A percentile compares a stretch with the other conserved stretches of the same genome.
These are phyloP conservation scores for Arxiozyma bovina DNA, from an alignment of 1,139 yeast genomes.

Conservation along the genomic window DNA sequence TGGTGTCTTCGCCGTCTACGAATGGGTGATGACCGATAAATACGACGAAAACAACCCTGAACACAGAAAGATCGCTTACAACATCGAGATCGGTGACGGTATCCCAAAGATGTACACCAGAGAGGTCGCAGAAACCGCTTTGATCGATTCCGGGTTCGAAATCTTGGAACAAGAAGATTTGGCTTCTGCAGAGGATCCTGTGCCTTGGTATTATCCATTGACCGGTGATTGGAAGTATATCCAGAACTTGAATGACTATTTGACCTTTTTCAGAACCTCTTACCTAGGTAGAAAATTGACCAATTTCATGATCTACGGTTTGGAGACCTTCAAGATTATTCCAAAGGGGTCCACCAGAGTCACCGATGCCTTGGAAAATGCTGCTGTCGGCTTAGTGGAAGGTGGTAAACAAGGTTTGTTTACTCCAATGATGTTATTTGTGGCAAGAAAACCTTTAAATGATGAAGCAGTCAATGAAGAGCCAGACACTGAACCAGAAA, in stretches of 20 bases:
- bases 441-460: conserved; percentile 63
- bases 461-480: not conserved
- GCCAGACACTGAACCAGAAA: not conserved
- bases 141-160: conserved; percentile 81
- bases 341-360: conserved; percentile 92
- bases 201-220: conserved; percentile 98
- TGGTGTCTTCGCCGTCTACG: conserved; percentile 95
- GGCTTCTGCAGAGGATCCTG: conserved; percentile 71
- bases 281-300: conserved; percentile 78
- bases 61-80: conserved; percentile 93
- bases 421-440: conserved; percentile 93
- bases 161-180: conserved; percentile 67
- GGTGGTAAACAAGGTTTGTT: conserved; percentile 86
- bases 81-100: conserved; percentile 97
- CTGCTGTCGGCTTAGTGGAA: conserved; percentile 88
- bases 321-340: conserved; percentile 81
- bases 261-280: conserved; percentile 86
- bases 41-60: conserved; percentile 82
- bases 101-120: conserved; percentile 92
- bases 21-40: conserved; percentile 96
- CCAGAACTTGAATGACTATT: conserved; percentile 68
- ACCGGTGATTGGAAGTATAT: conserved; percentile 88
- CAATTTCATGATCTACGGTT: conserved; percentile 63
- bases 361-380: conserved; percentile 88
- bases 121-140: conserved; percentile 80